Evolutionary conservation across 108 stramenopile species (phyloP).

Genomic region (Nitzschia sp.): DNA sequence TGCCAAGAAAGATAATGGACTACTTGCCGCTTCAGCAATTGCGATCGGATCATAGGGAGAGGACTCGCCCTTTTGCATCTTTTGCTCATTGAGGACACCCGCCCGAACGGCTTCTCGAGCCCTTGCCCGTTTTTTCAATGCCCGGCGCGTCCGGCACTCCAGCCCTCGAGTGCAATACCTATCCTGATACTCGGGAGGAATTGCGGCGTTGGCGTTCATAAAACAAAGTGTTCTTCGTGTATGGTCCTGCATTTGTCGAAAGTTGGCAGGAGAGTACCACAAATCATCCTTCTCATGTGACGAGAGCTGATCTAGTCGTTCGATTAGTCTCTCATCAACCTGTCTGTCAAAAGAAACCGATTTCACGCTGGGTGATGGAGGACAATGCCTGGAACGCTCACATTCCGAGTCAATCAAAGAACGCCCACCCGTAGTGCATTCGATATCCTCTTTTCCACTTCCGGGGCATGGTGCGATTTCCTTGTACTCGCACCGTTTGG

Average conservation of each 20-base stretch:
- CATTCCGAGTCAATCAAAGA: too few relatives aligned
- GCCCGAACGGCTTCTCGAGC: background rate
- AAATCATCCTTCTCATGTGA: background rate
- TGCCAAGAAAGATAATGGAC: background rate
- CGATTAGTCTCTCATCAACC: background rate
- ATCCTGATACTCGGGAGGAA: background rate
- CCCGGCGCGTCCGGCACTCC: background rate
- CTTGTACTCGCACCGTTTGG: too few relatives aligned
- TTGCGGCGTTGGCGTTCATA: background rate
- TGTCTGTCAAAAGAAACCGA: background rate
- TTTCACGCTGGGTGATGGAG: background rate
- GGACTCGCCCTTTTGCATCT: background rate
- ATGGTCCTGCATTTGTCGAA: background rate
- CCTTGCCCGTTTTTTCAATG: background rate
- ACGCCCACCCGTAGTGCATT: too few relatives aligned
- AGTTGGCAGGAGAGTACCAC: background rate
- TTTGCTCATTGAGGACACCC: background rate
- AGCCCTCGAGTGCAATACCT: background rate
- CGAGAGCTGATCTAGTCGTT: background rate
- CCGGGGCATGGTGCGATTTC: too few relatives aligned
- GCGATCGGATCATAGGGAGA: background rate
- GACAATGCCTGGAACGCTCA: too few relatives aligned
- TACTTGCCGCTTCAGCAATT: background rate
- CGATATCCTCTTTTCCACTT: too few relatives aligned
- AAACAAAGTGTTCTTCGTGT: background rate